Percentiles rank a stretch among this genome's conserved stretches.
Conservation (phyloP, 2,329 filamentous ascomycete species). For the Sporothrix phasma region DNA sequence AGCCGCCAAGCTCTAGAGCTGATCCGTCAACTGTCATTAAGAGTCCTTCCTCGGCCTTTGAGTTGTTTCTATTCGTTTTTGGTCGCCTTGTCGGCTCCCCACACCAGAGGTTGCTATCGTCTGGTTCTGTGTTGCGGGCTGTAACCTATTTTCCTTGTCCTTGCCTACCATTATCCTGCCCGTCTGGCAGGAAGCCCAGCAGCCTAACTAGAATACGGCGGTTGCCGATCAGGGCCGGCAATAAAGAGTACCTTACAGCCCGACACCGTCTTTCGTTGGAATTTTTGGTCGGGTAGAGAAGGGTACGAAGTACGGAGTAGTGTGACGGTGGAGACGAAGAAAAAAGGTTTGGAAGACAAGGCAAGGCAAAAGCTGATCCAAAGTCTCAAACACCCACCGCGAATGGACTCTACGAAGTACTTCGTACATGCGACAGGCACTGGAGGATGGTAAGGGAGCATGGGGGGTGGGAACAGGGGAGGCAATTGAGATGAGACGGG, state of each 20-base stretch:
- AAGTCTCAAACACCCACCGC: too few species aligned
- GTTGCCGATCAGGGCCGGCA: conserved; percentile 20
- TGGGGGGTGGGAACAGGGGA: background rate
- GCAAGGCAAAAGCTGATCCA: background rate
- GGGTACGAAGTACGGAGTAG: background rate
- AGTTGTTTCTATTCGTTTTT: background rate
- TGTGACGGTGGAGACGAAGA: background rate
- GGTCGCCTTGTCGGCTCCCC: conserved; percentile 2
- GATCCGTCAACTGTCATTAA: background rate
- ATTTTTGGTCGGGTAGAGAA: background rate
- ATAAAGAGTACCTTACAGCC: conserved; percentile 18
- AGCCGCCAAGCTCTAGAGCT: too few species aligned
- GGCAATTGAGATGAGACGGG: background rate
- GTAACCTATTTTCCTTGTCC: background rate
- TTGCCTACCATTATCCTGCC: background rate
- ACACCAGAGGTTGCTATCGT: conserved; percentile 8
- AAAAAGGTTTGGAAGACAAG: background rate
- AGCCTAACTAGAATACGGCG: conserved; percentile 3
- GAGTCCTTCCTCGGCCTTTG: background rate
- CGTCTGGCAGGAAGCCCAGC: too few species aligned
- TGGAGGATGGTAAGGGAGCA: background rate
- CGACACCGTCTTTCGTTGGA: background rate
- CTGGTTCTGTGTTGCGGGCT: conserved; percentile 10
- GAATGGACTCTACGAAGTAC: too few species aligned
- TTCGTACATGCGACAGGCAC: too few species aligned